Percentiles rank a stretch among this genome's conserved stretches.
Evolutionary conservation across 768 basidiomycete genomes (phyloP).

Genomic region (Termitomyces sp.): DNA sequence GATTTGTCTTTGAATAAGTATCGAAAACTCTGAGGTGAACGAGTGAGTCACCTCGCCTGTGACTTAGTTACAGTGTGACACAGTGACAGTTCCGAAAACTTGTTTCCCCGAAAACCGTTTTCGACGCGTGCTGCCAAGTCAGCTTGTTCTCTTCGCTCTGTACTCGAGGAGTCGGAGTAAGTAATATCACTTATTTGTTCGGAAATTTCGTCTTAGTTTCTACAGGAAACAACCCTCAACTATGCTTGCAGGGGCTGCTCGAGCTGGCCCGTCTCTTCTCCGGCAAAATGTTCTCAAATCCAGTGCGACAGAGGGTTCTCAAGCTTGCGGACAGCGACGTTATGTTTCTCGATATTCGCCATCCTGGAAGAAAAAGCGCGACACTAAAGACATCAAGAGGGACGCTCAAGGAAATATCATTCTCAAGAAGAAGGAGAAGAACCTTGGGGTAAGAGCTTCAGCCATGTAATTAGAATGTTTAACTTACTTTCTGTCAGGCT

Average conservation of each 20-base stretch:
- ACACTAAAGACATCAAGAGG: conserved; percentile 1
- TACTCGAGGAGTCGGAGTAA: not conserved
- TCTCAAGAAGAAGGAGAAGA: conserved; percentile 19
- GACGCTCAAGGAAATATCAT: conserved; percentile 13
- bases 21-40: too few species aligned
- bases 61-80: not conserved
- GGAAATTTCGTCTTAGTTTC: not conserved
- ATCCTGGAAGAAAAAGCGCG: not conserved
- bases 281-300: conserved; percentile 3
- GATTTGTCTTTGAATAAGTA: too few species aligned
- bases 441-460: conserved; percentile 25
- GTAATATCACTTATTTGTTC: not conserved
- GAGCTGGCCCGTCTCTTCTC: conserved; percentile 10
- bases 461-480: not conserved
- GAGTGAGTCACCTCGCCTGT: too few species aligned
- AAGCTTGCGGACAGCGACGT: not conserved
- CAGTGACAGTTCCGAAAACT: conserved; percentile 1
- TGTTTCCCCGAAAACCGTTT: not conserved
- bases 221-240: not conserved
- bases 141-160: not conserved
- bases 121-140: not conserved
- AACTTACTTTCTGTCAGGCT: not conserved
- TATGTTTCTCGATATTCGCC: not conserved
- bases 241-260: conserved; percentile 5
- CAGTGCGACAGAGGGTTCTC: not conserved